Conservation (phyloP, 805 yeast species). For the Barnettozyma pratensis region DNA sequence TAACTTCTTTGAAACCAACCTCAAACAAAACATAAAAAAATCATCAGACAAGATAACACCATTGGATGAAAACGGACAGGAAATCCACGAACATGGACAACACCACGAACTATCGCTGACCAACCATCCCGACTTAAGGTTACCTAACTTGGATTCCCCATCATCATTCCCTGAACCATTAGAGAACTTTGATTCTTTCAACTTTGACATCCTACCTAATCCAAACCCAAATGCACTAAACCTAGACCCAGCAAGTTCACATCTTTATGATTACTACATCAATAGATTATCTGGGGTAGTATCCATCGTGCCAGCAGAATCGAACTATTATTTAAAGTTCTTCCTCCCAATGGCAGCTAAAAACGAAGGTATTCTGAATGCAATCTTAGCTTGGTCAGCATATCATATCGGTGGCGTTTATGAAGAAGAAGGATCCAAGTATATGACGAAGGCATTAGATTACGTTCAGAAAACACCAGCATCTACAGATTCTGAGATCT, state of each 20-base stretch:
- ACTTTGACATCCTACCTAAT: constrained; percentile 15
- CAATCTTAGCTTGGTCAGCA: constrained; percentile 55
- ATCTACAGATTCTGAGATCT: constrained; percentile 19
- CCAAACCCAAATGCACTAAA: constrained; percentile 20
- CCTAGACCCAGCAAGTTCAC: constrained; percentile 38
- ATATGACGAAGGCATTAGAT: constrained; percentile 41
- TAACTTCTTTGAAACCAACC: constrained; percentile 22
- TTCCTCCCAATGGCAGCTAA: constrained; percentile 48
- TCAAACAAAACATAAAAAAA: constrained; percentile 15
- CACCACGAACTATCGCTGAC: constrained; percentile 3
- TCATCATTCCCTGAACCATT: constrained; percentile 5
- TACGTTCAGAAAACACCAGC: constrained; percentile 33
- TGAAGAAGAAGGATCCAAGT: constrained; percentile 42
- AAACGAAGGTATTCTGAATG: constrained; percentile 44
- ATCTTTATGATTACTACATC: constrained; percentile 46
- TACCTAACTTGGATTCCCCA: neutral
- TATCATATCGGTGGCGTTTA: constrained; percentile 31
- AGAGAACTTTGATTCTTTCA: constrained; percentile 11
- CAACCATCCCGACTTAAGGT: constrained; percentile 6
- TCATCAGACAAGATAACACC: constrained; percentile 13
- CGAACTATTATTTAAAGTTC: constrained; percentile 47
- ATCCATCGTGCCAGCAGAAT: constrained; percentile 42
- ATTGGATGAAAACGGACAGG: constrained; percentile 8
- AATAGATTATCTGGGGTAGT: constrained; percentile 42
- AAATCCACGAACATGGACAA: neutral